These are phyloP conservation scores for Cercophora samala DNA, from an alignment of 495 filamentous ascomycete genomes.

Conservation along the genomic window DNA sequence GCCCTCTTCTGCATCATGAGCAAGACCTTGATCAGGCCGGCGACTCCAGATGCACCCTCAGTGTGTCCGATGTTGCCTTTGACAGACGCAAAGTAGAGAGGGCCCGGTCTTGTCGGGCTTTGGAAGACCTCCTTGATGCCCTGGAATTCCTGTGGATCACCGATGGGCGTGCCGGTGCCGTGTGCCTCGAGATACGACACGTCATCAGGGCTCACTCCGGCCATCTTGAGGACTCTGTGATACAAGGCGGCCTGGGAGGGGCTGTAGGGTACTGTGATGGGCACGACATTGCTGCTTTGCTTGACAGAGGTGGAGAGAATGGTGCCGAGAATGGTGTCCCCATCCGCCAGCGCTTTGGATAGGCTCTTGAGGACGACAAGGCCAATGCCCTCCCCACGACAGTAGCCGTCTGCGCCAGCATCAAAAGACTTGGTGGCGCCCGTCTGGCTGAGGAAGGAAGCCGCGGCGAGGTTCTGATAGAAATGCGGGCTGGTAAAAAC, in stretches of 20 bases:
- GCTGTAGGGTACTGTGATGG: conserved; percentile 1
- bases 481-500: conserved; percentile 48
- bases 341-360: conserved; percentile 43
- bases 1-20: background rate
- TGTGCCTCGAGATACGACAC: conserved; percentile 11
- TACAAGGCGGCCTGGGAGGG: background rate
- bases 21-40: conserved; percentile 44
- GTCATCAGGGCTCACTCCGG: background rate
- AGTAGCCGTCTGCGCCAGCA: conserved; percentile 58
- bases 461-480: conserved; percentile 27
- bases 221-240: background rate
- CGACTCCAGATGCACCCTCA: conserved; percentile 48
- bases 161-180: conserved; percentile 11
- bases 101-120: conserved; percentile 18
- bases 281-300: conserved; percentile 39
- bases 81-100: conserved; percentile 40
- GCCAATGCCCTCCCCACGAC: conserved; percentile 55
- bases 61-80: conserved; percentile 54
- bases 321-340: conserved; percentile 54
- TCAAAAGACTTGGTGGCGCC: conserved; percentile 56
- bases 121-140: conserved; percentile 1
- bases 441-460: conserved; percentile 36
- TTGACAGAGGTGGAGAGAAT: conserved; percentile 53
- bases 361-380: conserved; percentile 54
- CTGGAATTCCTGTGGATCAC: conserved; percentile 3